Evolutionary conservation across 768 basidiomycete species (phyloP).

Genomic region (Gloeopeniophorella convolvens): DNA sequence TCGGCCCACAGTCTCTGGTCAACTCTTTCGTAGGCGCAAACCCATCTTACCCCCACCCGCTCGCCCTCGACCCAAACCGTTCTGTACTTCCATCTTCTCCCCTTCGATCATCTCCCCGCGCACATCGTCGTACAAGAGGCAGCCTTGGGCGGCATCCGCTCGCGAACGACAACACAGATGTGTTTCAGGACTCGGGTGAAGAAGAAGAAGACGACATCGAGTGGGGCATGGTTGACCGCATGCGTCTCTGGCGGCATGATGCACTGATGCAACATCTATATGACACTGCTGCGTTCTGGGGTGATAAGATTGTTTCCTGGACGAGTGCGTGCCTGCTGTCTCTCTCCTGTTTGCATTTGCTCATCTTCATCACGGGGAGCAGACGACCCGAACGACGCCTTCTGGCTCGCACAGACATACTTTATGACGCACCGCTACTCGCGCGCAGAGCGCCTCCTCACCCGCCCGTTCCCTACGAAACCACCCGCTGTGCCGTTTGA

Average conservation of each 20-base stretch:
- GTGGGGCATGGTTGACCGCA: constrained; percentile 89
- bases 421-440: constrained; percentile 96
- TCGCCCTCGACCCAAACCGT: constrained; percentile 71
- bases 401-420: constrained; percentile 98
- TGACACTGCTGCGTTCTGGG: constrained; percentile 97
- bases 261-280: constrained; percentile 98
- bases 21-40: constrained; percentile 65
- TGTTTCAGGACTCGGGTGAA: constrained; percentile 62
- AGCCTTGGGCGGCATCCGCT: constrained; percentile 55
- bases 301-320: constrained; percentile 93
- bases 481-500: constrained; percentile 40
- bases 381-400: constrained; percentile 97
- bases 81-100: constrained; percentile 74
- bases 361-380: constrained; percentile 3
- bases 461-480: constrained; percentile 68
- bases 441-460: constrained; percentile 86
- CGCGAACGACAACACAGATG: constrained; percentile 69
- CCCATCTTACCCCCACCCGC: constrained; percentile 46
- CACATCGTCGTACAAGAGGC: constrained; percentile 48
- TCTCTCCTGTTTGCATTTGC: not conserved
- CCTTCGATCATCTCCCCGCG: constrained; percentile 56
- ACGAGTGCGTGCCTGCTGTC: constrained; percentile 57
- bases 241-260: constrained; percentile 96
- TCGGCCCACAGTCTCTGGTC: constrained; percentile 70
- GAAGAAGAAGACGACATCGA: constrained; percentile 55